phyloP scores from a whole-genome alignment of 192 early-diverging fungal species.

The Coemansia sp. region DNA sequence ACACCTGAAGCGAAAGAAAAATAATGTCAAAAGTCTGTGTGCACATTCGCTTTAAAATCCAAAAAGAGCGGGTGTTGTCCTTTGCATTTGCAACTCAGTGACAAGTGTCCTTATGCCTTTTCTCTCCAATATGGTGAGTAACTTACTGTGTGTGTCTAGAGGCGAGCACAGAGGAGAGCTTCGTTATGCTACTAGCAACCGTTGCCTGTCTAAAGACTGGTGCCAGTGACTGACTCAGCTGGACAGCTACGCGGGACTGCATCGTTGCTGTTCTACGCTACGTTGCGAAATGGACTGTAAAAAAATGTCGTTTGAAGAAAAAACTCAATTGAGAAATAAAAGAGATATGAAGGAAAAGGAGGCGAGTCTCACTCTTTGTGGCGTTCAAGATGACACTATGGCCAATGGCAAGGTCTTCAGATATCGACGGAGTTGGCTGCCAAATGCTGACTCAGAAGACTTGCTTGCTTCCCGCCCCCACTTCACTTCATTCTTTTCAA shows the following conservation, averaged over 20 bases:
- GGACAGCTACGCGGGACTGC: slow-evolving; percentile 45
- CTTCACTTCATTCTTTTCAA: too few species aligned
- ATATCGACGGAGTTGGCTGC: background rate
- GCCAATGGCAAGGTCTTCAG: slow-evolving; percentile 15
- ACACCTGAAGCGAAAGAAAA: too few species aligned
- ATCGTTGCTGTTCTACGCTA: slow-evolving; percentile 17
- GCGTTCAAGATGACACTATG: background rate
- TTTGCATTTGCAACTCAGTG: too few species aligned
- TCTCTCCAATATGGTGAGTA: background rate
- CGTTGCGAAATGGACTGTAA: slow-evolving; percentile 8
- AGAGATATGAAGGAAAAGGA: slow-evolving; percentile 6
- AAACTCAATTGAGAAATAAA: slow-evolving; percentile 1
- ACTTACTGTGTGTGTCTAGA: slow-evolving; percentile 50
- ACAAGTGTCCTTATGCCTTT: too few species aligned
- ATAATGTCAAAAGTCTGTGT: too few species aligned
- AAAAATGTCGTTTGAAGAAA: slow-evolving; percentile 14
- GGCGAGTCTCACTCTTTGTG: background rate
- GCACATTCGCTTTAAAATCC: too few species aligned
- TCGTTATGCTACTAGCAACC: slow-evolving; percentile 20
- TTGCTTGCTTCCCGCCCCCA: too few species aligned
- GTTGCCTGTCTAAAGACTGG: slow-evolving; percentile 41
- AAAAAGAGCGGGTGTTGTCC: too few species aligned
- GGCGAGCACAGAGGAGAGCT: slow-evolving; percentile 24
- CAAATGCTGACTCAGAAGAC: too few species aligned
- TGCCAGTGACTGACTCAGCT: slow-evolving; percentile 36